Evolutionary conservation across 345 rosid species (phyloP), one percentile per base, ranked within the genome.

Genomic region (Populus simonii): DNA sequence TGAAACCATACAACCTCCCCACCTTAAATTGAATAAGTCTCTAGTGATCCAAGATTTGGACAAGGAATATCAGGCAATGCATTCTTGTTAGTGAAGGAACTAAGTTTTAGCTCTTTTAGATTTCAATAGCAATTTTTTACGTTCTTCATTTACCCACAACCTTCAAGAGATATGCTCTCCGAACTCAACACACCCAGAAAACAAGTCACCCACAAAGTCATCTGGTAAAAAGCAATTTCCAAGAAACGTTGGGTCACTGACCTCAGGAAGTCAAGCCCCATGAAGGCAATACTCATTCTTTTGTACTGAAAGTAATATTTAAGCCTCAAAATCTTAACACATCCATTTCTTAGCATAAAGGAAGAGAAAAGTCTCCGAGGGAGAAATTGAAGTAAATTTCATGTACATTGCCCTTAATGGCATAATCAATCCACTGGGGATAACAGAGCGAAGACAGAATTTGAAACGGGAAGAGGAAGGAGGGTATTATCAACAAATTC

Each of bases 31-130:
- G 59, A 63, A 63, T 27, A 53, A 53, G 36, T 74, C 70, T 74
- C 77, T 20, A 74, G 15, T 16, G 59, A 74, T 25, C 7, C 77
- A 62, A 62, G 70, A 43, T 63, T 9, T 25, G 77, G 70, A 74
- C 70, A 62, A 18, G 23, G 25, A 74, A 74, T 27, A 47, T 74
- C 57, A 62, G 45, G 23, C 57, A 68, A 62, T 53, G 69, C 70
- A 13, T 66, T 23, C 3, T 63, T 13, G 20, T 25, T 17, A 45
- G 13, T 31, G 39, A 66, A 74, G 45, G 29, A 74, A 31, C 13
- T 65, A 6, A 74, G 71, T 11, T 22, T 2, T 17, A 74, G 57
- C 17, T 33, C 2, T 31, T 45, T 65, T 2, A 74, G 61, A 38
- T 65, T 74, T 57, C 29, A 74, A 45, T 70, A 43, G 27, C 41